A percentile compares a stretch with the other conserved stretches of the same genome.
phyloP scores from a whole-genome alignment of 108 stramenopile species.

The Schizochytrium sp. region DNA sequence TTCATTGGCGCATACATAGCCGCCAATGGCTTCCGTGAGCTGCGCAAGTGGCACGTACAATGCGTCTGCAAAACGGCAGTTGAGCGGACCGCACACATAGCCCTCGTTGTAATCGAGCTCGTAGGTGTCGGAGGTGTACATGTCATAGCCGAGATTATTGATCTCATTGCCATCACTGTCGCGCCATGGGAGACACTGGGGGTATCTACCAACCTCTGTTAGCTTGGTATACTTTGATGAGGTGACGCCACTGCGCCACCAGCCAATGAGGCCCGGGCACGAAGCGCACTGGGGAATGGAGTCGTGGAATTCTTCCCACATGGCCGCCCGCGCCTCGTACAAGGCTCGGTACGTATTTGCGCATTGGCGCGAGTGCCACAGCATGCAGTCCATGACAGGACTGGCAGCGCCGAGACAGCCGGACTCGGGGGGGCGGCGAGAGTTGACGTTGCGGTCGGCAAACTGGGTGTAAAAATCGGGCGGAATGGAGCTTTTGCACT shows the following conservation, averaged over 20 bases:
- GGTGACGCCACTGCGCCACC: neutral
- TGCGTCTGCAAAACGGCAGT: neutral
- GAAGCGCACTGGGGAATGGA: neutral
- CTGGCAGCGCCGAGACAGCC: neutral
- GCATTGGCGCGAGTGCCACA: neutral
- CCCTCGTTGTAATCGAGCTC: neutral
- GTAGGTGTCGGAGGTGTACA: neutral
- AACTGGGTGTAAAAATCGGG: neutral
- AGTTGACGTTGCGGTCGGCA: neutral
- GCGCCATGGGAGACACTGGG: neutral
- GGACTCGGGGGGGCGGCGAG: neutral
- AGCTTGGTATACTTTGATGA: neutral
- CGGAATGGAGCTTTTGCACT: neutral
- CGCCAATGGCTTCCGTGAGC: neutral
- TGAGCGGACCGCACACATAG: neutral
- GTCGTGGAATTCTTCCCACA: neutral
- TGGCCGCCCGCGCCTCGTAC: neutral
- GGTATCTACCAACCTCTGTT: neutral
- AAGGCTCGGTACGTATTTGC: neutral
- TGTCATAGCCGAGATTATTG: neutral
- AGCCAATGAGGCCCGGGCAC: conserved; percentile 5
- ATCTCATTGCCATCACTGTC: neutral
- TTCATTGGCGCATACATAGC: neutral
- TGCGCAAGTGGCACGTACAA: neutral
- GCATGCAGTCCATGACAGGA: neutral